phyloP scores from a whole-genome alignment of 1,139 yeast species.

The Wickerhamomyces sp. region DNA sequence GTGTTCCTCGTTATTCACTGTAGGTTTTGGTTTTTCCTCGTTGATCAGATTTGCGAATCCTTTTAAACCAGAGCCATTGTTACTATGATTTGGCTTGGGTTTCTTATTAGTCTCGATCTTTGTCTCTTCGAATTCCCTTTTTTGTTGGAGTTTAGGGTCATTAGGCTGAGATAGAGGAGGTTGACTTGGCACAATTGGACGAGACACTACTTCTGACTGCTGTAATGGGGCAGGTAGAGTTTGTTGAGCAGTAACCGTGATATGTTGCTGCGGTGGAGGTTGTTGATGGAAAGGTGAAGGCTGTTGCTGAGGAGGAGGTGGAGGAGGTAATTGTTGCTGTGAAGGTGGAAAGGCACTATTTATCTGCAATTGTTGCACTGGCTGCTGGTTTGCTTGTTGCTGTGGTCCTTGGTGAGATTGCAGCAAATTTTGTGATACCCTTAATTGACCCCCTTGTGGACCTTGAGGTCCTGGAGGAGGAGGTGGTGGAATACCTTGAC shows the following conservation, averaged over 20 bases:
- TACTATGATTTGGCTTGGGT: not conserved
- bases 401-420: slow-evolving; percentile 22
- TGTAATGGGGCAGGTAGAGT: not conserved
- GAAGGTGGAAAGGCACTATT: slow-evolving; percentile 9
- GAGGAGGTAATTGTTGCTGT: slow-evolving; percentile 21
- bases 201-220: not conserved
- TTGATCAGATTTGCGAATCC: not conserved
- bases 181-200: slow-evolving; percentile 3
- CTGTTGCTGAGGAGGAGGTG: slow-evolving; percentile 17
- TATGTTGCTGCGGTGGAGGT: slow-evolving; percentile 4
- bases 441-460: slow-evolving; percentile 52
- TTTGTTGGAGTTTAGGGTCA: slow-evolving; percentile 1
- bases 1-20: not conserved
- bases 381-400: slow-evolving; percentile 19
- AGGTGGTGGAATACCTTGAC: slow-evolving; percentile 48
- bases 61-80: slow-evolving; percentile 2
- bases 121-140: slow-evolving; percentile 8
- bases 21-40: not conserved
- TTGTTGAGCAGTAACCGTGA: not conserved
- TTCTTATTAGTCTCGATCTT: slow-evolving; percentile 5
- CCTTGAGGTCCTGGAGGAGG: slow-evolving; percentile 65
- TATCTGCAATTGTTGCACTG: slow-evolving; percentile 18
- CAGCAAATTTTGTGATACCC: slow-evolving; percentile 39
- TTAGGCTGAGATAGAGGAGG: slow-evolving; percentile 7
- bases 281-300: slow-evolving; percentile 25